A percentile compares a stretch with the other conserved stretches of the same genome.
phyloP scores from a whole-genome alignment of 495 filamentous ascomycete species.

The Podospora comata region DNA sequence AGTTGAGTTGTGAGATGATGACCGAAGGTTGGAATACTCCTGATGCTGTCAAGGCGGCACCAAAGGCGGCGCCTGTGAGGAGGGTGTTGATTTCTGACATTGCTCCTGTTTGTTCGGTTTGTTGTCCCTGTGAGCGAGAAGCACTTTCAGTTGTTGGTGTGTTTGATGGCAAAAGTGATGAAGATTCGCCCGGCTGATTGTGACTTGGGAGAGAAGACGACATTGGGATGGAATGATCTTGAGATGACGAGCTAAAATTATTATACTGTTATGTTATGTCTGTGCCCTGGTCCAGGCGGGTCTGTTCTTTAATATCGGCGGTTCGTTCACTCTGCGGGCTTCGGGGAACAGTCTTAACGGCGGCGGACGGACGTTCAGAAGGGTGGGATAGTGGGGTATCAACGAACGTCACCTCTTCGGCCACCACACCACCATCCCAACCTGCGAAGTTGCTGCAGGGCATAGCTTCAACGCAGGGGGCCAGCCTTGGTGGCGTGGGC shows the following conservation, averaged over 20 bases:
- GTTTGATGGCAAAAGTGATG: background rate
- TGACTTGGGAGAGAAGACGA: background rate
- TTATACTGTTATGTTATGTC: background rate
- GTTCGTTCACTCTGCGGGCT: background rate
- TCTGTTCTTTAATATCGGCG: background rate
- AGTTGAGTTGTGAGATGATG: conserved; percentile 52
- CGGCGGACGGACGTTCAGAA: background rate
- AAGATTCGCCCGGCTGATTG: background rate
- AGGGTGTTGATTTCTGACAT: conserved; percentile 29
- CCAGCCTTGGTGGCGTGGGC: background rate
- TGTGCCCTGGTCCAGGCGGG: background rate
- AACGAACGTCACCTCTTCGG: background rate
- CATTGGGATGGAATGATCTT: background rate
- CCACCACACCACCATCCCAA: background rate
- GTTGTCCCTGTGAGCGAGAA: background rate
- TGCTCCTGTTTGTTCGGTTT: background rate
- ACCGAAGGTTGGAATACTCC: conserved; percentile 52
- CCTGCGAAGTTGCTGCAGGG: background rate
- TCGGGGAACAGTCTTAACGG: background rate
- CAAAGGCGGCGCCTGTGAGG: conserved; percentile 50
- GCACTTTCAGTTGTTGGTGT: background rate
- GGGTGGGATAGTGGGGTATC: background rate
- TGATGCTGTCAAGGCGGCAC: conserved; percentile 51
- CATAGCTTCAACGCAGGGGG: background rate
- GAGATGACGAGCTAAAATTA: background rate